Percentiles rank a stretch among this genome's conserved stretches.
phyloP scores from a whole-genome alignment of 2,329 filamentous ascomycete species.

The Pseudocercospora ulei region DNA sequence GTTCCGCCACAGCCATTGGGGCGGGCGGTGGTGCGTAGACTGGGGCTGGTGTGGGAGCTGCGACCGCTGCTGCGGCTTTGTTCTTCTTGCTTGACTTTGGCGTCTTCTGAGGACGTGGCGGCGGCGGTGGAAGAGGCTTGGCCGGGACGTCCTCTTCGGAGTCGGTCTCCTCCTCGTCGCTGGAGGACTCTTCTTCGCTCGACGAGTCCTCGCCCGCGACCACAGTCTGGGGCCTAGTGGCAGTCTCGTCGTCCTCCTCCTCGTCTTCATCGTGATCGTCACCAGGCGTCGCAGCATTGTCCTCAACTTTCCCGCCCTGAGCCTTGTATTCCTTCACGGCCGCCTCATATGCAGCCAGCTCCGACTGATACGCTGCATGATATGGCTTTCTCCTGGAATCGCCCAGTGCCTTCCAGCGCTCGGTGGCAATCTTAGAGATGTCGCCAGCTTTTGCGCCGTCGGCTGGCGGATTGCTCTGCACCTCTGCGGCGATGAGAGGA shows the following conservation, averaged over 20 bases:
- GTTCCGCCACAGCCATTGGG: conserved; percentile 17
- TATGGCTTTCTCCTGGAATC: conserved; percentile 62
- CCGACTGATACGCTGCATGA: conserved; percentile 50
- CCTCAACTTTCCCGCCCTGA: conserved; percentile 33
- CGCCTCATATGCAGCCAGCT: conserved; percentile 49
- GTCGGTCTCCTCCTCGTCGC: conserved; percentile 28
- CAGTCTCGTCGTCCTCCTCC: conserved; percentile 16
- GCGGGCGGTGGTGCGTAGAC: conserved; percentile 20
- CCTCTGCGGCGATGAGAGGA: conserved; percentile 58
- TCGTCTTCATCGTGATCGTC: conserved; percentile 24
- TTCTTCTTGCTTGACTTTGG: conserved; percentile 33
- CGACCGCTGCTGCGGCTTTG: conserved; percentile 26
- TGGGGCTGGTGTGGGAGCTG: conserved; percentile 25
- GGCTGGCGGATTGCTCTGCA: conserved; percentile 49
- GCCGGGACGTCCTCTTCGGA: conserved; percentile 28
- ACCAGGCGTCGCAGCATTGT: conserved; percentile 22
- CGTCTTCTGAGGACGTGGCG: conserved; percentile 28
- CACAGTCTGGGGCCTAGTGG: conserved; percentile 15
- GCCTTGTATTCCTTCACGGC: conserved; percentile 50
- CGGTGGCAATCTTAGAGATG: conserved; percentile 76
- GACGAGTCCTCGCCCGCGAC: conserved; percentile 22
- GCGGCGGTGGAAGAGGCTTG: conserved; percentile 32
- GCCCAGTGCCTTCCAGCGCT: conserved; percentile 71
- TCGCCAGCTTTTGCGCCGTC: conserved; percentile 70
- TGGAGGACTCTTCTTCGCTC: conserved; percentile 16